Conservation (phyloP, 1,284 basidiomycete species). For the Mixia osmundae region DNA sequence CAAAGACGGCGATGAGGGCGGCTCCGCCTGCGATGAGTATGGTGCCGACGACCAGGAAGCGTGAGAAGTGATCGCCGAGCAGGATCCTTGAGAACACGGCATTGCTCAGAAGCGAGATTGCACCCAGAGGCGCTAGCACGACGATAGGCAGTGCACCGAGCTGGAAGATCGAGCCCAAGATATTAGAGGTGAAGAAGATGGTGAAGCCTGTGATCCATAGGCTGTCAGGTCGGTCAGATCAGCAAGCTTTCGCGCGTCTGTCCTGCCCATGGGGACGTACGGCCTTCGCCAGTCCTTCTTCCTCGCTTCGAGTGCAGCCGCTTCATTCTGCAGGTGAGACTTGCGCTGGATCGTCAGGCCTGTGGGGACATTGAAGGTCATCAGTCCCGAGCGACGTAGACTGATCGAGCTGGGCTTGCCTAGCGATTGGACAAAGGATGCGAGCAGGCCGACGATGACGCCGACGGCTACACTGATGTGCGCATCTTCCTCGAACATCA, state of each 20-base stretch:
- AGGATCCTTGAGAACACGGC: conserved; percentile 71
- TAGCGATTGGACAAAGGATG: conserved; percentile 71
- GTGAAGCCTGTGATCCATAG: conserved; percentile 64
- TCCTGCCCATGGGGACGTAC: conserved; percentile 25
- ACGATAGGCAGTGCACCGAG: conserved; percentile 83
- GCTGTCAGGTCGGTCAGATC: conserved; percentile 25
- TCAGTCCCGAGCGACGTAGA: not conserved
- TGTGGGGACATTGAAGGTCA: conserved; percentile 10
- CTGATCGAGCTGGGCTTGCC: conserved; percentile 23
- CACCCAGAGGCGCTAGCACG: conserved; percentile 75
- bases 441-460: conserved; percentile 50
- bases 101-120: conserved; percentile 52
- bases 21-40: conserved; percentile 70
- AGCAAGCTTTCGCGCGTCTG: not conserved
- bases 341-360: conserved; percentile 82
- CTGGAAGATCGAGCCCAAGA: conserved; percentile 80
- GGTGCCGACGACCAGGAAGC: conserved; percentile 57
- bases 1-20: conserved; percentile 71
- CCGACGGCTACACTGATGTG: conserved; percentile 7
- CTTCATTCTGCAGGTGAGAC: conserved; percentile 70
- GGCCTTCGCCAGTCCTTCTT: conserved; percentile 51
- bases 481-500: too few relatives aligned
- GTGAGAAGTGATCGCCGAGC: conserved; percentile 64
- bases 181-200: conserved; percentile 39
- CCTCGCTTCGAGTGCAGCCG: conserved; percentile 37